Evolutionary conservation across 2,329 filamentous ascomycete species (phyloP), one percentile per base, ranked within the genome.

Genomic region (Parastagonospora avenae): DNA sequence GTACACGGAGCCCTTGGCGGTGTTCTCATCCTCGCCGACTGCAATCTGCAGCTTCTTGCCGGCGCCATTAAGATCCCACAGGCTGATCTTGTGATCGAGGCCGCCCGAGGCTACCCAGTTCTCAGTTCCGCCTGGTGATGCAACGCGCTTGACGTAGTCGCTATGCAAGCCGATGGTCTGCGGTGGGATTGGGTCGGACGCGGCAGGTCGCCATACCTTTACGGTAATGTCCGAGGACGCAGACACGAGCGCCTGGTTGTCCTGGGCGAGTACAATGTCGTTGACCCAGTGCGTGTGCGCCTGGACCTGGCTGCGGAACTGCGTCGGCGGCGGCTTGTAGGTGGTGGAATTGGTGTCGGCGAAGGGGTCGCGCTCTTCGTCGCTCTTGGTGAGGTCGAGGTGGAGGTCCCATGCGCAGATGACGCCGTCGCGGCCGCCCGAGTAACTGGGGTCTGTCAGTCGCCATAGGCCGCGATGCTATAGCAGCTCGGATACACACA

Each of bases 261-360:
- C 85, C 68, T 92, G 85, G 7, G 89, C 89, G 47, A 96, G 83
- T 16, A 87, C 85, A 57, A 97, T 90, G 73, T 96, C 92, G 76
- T 96, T 97, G 77, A 97, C 88, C 92, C 92, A 97, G 74, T 96
- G 91, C 43, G 91, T 96, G 74, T 97, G 92, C 8, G 92, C 92
- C 71, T 89, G 87, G 12, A 87, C 84, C 70, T 89, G 84, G 55
- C 82, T 80, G 53, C 82, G 79, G 64, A 85, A 83, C 2, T 78
- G 78, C 12, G 83, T 83, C 8, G 80, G 75, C 43, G 75, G 74
- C n/a, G 70, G 69, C 52, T 72, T 73, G 60, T 66, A 62, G 56
- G 63, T 59, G 37, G 66, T 48, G 9, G 62, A 60, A 46, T 62
- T 67, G 42, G 65, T 59, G 60, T 73, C 71, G 61, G 71, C 69